These are phyloP conservation scores for Glycine soja DNA, from an alignment of 306 rosid genomes.

Conservation along the genomic window DNA sequence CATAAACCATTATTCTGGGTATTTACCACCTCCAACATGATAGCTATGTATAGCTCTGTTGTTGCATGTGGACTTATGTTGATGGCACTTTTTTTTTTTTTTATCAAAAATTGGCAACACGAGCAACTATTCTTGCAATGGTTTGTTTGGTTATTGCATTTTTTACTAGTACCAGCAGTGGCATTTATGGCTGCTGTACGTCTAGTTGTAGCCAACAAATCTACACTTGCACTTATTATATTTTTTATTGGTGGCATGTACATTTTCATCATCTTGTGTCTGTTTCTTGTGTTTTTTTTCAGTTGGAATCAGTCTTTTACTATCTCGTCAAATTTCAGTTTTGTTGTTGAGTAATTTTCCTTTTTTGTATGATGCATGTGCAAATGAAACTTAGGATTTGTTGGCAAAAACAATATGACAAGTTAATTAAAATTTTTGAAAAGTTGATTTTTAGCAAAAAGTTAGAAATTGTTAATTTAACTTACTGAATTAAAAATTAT, in stretches of 20 bases:
- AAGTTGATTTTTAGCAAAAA: no score
- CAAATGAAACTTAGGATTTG: no score
- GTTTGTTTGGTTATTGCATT: background rate
- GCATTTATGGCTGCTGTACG: slow-evolving; percentile 32
- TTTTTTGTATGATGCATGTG: no score
- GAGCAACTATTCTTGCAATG: background rate
- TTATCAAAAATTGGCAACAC: background rate
- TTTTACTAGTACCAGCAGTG: background rate
- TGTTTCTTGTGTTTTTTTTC: background rate
- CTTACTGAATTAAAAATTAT: no score
- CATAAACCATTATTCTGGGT: slow-evolving; percentile 11
- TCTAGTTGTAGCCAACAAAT: slow-evolving; percentile 9
- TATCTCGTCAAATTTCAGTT: background rate
- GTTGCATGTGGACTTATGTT: background rate
- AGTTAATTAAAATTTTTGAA: no score
- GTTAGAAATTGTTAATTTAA: no score
- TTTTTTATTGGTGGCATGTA: background rate
- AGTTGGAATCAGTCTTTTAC: background rate
- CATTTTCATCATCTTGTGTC: background rate
- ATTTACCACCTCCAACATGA: background rate
- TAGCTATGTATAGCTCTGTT: slow-evolving; percentile 33
- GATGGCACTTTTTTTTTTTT: background rate
- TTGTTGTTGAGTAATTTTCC: background rate
- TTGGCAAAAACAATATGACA: no score
- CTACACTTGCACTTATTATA: background rate